A percentile compares a stretch with the other conserved stretches of the same genome.
phyloP scores from a whole-genome alignment of 2,329 filamentous ascomycete genomes.

The Ophiostoma novo-ulmi region DNA sequence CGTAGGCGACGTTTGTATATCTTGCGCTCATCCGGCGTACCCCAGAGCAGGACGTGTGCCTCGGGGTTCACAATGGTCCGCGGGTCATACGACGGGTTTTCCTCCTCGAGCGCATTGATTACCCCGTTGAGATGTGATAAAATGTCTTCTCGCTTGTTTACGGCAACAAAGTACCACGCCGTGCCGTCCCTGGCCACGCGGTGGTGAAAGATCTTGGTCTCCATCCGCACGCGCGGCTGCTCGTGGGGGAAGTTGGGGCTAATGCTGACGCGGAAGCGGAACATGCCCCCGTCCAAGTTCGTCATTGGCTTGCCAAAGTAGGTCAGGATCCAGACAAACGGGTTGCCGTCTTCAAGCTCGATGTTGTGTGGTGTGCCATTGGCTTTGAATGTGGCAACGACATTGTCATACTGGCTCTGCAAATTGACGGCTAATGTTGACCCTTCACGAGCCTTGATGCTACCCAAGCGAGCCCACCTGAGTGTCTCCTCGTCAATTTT shows the following conservation, averaged over 20 bases:
- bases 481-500: slow-evolving; percentile 66
- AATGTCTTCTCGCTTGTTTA: slow-evolving; percentile 64
- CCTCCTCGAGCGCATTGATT: slow-evolving; percentile 77
- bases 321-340: slow-evolving; percentile 82
- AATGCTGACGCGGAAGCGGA: slow-evolving; percentile 72
- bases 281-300: slow-evolving; percentile 85
- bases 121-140: slow-evolving; percentile 79
- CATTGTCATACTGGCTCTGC: slow-evolving; percentile 77
- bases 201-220: slow-evolving; percentile 82
- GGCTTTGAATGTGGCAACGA: slow-evolving; percentile 67
- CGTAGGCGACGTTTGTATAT: slow-evolving; percentile 76
- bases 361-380: slow-evolving; percentile 69
- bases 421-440: slow-evolving; percentile 75
- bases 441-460: slow-evolving; percentile 56
- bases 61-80: slow-evolving; percentile 81
- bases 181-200: slow-evolving; percentile 75
- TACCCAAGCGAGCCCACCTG: slow-evolving; percentile 68
- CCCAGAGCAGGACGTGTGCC: slow-evolving; percentile 83
- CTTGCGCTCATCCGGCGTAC: slow-evolving; percentile 70
- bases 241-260: slow-evolving; percentile 83
- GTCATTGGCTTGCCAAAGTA: slow-evolving; percentile 92
- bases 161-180: slow-evolving; percentile 70
- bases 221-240: slow-evolving; percentile 76
- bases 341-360: slow-evolving; percentile 71
- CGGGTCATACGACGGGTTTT: slow-evolving; percentile 82